phyloP scores from a whole-genome alignment of 352 stramenopile genomes.

The Globisporangium paddicum region DNA sequence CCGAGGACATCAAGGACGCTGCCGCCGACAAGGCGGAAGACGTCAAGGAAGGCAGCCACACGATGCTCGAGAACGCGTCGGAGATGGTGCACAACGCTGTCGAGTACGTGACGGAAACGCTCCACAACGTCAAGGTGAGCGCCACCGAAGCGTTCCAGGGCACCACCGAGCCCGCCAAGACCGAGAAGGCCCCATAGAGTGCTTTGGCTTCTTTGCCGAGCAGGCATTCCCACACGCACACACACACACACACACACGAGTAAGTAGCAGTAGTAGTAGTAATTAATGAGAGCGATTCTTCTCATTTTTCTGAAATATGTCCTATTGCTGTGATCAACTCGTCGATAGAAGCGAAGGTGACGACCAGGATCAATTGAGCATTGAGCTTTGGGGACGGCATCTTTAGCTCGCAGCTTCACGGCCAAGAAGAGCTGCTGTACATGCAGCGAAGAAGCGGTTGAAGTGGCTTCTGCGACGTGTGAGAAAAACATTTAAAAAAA shows the following conservation, averaged over 20 bases:
- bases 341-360: not conserved
- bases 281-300: not conserved
- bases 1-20: conserved; percentile 17
- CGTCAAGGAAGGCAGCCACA: not conserved
- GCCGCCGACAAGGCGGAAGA: not conserved
- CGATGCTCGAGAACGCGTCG: not conserved
- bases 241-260: no score
- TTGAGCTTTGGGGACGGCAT: no score
- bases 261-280: not conserved
- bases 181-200: not conserved
- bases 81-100: conserved; percentile 33
- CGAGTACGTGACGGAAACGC: conserved; percentile 57
- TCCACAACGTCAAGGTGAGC: conserved; percentile 61
- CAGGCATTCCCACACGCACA: no score
- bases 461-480: not conserved
- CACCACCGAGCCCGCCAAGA: not conserved
- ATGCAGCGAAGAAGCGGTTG: no score
- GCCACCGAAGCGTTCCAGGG: conserved; percentile 10
- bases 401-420: no score
- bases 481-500: not conserved
- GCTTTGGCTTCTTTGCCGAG: no score
- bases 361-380: no score
- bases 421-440: no score
- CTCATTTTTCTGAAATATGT: not conserved
- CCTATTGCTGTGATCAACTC: not conserved